Conservation (phyloP, 306 rosid genomes). For the Morella rubra region DNA sequence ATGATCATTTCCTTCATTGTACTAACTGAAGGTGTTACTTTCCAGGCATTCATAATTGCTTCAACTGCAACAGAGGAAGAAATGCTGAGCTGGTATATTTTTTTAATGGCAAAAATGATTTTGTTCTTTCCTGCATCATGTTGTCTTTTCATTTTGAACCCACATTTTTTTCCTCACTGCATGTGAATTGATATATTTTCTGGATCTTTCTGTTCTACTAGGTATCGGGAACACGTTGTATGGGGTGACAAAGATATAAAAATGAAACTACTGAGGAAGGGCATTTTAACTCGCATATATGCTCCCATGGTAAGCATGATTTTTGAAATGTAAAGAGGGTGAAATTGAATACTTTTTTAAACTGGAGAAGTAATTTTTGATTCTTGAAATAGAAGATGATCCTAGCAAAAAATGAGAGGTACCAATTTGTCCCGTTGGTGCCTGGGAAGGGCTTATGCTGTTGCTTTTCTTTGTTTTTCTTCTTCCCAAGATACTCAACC, state of each 20-base stretch:
- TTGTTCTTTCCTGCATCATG: constrained; percentile 18
- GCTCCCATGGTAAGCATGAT: constrained; percentile 72
- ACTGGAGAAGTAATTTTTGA: not conserved
- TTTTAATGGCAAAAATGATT: not conserved
- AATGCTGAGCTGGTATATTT: constrained; percentile 75
- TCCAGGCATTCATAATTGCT: constrained; percentile 97
- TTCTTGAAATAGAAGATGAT: not conserved
- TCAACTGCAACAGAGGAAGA: constrained; percentile 89
- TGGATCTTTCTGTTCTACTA: constrained; percentile 33
- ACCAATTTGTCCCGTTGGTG: not conserved
- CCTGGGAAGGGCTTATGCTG: not conserved
- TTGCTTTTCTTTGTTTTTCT: no score
- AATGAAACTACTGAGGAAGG: constrained; percentile 81
- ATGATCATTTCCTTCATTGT: constrained; percentile 13
- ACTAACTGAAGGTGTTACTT: constrained; percentile 28
- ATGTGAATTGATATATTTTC: constrained; percentile 7
- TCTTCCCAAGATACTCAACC: no score
- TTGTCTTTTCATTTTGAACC: not conserved
- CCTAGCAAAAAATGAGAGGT: not conserved
- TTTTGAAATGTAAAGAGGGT: not conserved
- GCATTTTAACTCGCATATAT: constrained; percentile 82
- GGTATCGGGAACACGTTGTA: constrained; percentile 89
- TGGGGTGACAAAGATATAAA: constrained; percentile 91
- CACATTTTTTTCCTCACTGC: not conserved
- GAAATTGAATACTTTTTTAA: not conserved